Conservation (phyloP, 2,329 filamentous ascomycete species). For the Curvularia lunata region DNA sequence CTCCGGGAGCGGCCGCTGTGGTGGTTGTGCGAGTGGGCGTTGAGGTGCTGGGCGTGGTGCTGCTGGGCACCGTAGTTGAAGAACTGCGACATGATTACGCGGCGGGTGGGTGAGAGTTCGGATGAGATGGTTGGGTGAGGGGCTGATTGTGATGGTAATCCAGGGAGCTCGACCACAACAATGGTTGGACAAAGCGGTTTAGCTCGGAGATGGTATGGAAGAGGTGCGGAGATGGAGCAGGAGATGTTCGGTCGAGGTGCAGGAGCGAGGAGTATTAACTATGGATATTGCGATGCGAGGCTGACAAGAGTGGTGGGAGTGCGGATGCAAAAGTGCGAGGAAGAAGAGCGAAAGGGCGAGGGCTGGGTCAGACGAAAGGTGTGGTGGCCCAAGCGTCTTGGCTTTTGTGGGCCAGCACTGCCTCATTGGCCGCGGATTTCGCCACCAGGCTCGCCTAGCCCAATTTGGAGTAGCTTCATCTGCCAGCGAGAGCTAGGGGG, state of each 20-base stretch:
- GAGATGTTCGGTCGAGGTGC: conserved; percentile 16
- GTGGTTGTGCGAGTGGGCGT: conserved; percentile 72
- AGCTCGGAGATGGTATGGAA: conserved; percentile 13
- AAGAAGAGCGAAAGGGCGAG: conserved; percentile 21
- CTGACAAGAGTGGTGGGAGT: conserved; percentile 26
- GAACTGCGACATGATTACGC: conserved; percentile 54
- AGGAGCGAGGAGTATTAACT: conserved; percentile 30
- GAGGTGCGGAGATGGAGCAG: conserved; percentile 18
- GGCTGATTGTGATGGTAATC: conserved; percentile 23
- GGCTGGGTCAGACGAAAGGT: conserved; percentile 10
- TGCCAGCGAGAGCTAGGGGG: no score
- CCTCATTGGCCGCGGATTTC: conserved; percentile 11
- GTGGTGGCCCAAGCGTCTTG: no score
- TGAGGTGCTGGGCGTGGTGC: conserved; percentile 54
- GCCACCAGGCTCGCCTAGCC: no score
- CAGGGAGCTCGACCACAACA: conserved; percentile 31
- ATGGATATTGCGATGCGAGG: conserved; percentile 30
- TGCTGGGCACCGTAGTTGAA: conserved; percentile 58
- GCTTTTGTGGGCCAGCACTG: conserved; percentile 9
- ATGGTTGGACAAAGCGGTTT: conserved; percentile 33
- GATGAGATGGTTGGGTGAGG: conserved; percentile 24
- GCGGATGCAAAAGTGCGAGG: conserved; percentile 28
- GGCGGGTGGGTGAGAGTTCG: conserved; percentile 16
- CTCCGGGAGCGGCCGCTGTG: conserved; percentile 85
- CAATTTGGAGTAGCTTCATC: no score